Percentiles rank a stretch among this genome's conserved stretches.
phyloP scores from a whole-genome alignment of 116 monocot genomes.

The Dioscorea cayenensis region DNA sequence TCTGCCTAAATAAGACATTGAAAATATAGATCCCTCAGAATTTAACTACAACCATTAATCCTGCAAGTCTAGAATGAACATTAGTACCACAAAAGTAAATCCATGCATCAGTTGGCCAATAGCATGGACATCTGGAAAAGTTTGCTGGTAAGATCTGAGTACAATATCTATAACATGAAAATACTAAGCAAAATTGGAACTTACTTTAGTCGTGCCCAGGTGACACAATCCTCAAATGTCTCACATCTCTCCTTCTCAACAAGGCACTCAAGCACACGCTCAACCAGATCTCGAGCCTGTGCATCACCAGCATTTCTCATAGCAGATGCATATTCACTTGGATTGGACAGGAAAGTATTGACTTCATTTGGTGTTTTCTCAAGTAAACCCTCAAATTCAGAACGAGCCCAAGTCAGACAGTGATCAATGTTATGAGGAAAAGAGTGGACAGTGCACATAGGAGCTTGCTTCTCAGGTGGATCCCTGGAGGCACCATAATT shows the following conservation, averaged over 20 bases:
- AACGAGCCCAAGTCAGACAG: constrained; percentile 52
- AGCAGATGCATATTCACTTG: constrained; percentile 29
- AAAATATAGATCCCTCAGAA: too few species aligned
- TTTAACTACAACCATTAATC: too few species aligned
- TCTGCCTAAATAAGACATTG: too few species aligned
- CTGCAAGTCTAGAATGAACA: too few species aligned
- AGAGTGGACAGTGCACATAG: constrained; percentile 58
- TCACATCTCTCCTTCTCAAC: constrained; percentile 41
- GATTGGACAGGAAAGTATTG: constrained; percentile 38
- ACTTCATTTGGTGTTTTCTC: constrained; percentile 53
- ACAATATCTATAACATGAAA: neutral
- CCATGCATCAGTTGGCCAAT: neutral
- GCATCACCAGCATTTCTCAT: constrained; percentile 52
- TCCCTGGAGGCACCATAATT: constrained; percentile 56
- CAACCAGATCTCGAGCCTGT: constrained; percentile 44
- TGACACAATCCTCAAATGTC: constrained; percentile 38
- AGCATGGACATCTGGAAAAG: neutral
- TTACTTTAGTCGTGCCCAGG: constrained; percentile 48
- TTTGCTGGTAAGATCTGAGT: neutral
- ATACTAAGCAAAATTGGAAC: neutral
- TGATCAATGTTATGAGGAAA: constrained; percentile 58
- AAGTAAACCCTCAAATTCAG: constrained; percentile 51
- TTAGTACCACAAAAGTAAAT: too few species aligned
- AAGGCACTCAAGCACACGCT: constrained; percentile 41
- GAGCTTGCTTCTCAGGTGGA: constrained; percentile 53